These are phyloP conservation scores for Zancudomyces culisetae DNA, from an alignment of 371 early-diverging fungal species.

Conservation along the genomic window DNA sequence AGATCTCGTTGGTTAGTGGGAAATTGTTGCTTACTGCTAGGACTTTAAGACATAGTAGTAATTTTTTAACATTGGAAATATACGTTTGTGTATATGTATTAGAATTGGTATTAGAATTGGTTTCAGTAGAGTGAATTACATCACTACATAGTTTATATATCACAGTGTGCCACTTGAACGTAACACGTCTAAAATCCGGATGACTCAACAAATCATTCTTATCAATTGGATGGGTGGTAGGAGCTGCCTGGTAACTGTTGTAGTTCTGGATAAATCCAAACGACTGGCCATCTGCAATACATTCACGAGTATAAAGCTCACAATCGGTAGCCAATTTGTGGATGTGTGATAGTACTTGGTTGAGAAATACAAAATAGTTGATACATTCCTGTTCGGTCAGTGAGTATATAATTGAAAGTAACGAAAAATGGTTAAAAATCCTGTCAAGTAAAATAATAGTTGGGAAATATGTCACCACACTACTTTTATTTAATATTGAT, in stretches of 20 bases:
- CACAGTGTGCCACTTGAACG: background rate
- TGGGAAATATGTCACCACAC: background rate
- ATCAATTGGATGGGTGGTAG: background rate
- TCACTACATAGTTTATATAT: background rate
- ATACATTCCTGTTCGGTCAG: conserved; percentile 61
- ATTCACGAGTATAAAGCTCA: background rate
- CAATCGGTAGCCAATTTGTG: background rate
- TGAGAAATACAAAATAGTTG: conserved; percentile 46
- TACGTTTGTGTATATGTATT: too few species aligned
- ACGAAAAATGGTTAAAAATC: conserved; percentile 22
- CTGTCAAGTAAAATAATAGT: conserved; percentile 54
- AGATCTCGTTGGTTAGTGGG: background rate
- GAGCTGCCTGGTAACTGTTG: background rate
- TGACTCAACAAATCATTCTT: background rate
- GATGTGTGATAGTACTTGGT: conserved; percentile 34
- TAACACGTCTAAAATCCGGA: background rate
- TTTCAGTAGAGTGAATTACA: background rate
- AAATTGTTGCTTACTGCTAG: background rate
- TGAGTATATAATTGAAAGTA: conserved; percentile 31
- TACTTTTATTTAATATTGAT: too few species aligned
- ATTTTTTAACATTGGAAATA: background rate
- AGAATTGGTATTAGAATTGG: too few species aligned
- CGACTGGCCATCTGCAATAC: background rate
- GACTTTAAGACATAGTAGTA: background rate
- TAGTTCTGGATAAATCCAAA: background rate